Percentiles rank a stretch among this genome's conserved stretches.
Evolutionary conservation across 768 basidiomycete species (phyloP).

Genomic region (Neoboletus subvelutipes): DNA sequence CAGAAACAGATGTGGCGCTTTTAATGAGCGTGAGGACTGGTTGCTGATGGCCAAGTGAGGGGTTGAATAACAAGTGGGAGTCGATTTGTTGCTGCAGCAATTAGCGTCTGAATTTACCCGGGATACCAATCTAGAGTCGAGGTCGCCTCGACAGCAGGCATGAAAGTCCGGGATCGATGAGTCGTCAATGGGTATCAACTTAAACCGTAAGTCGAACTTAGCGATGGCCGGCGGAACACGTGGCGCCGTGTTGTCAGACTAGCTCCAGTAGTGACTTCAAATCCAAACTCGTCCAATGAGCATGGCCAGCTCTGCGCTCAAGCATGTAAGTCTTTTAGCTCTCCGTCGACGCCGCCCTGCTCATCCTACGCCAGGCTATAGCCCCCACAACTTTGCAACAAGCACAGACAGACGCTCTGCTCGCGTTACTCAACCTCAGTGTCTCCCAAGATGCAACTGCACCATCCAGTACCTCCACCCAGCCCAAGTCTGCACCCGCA

Average conservation of each 20-base stretch:
- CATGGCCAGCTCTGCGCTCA: conserved; percentile 48
- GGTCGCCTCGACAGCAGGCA: not conserved
- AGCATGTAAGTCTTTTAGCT: conserved; percentile 37
- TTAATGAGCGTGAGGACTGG: too few relatives aligned
- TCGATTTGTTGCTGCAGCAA: not conserved
- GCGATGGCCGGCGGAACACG: conserved; percentile 6
- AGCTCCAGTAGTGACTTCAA: not conserved
- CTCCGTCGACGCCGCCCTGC: not conserved
- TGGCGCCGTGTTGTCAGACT: conserved; percentile 10
- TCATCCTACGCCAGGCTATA: conserved; percentile 39
- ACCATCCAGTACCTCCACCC: conserved; percentile 4
- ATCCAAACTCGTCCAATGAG: conserved; percentile 2
- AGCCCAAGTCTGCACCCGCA: conserved; percentile 36
- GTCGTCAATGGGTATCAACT: too few relatives aligned
- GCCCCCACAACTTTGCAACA: conserved; percentile 73
- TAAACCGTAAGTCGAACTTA: too few relatives aligned
- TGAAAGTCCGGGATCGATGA: too few relatives aligned
- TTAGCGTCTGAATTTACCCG: not conserved
- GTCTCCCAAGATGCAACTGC: conserved; percentile 36
- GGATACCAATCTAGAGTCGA: not conserved
- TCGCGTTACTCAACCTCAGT: conserved; percentile 86
- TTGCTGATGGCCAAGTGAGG: not conserved
- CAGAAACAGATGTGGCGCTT: not conserved
- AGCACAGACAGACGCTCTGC: conserved; percentile 81
- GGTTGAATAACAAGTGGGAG: not conserved